Evolutionary conservation across 805 yeast species (phyloP), one percentile per base, ranked within the genome.

Genomic region (Ogataea nitratoaversa): DNA sequence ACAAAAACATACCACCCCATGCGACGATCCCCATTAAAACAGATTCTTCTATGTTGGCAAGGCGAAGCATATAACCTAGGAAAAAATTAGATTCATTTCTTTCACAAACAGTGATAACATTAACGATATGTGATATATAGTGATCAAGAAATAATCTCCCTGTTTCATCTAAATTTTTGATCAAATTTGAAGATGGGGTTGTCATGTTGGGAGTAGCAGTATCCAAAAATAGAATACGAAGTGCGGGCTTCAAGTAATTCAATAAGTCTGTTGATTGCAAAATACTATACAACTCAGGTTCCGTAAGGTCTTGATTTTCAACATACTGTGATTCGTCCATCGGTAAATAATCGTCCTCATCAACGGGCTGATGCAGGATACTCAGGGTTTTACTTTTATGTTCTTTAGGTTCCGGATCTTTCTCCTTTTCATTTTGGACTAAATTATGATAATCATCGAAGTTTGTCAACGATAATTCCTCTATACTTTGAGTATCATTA

Each of bases 1-100:
- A 35, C 32, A 65, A 38, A 38, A 63, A 63, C 57, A 64, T 60
- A 9, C 72, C 74, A 67, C 81, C 78, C 85, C 85, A 81, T 0
- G 83, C 81, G 22, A 79, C 67, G 7, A 81, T 56, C 0, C 74
- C 69, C 44, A 71, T 68, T 22, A 79, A 54, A 3, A 78, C 71
- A 2, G 79, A 69, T 25, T 65, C 66, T 43, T 76, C 74, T 17
- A 56, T 59, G 33, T 65, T 57, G 0, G 85, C 83, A 64, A 78
- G 64, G 11, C 73, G 72, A 8, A 81, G 52, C 45, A 77, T 74
- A 32, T 73, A 71, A 27, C 71, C 71, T 12, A 68, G 53, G 46
- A 74, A 81, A 51, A 71, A 74, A 54, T 79, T 79, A 17, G 68
- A 65, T 30, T 67, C 67, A 30, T 66, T 63, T 0, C 81, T 71